phyloP scores from a whole-genome alignment of 371 early-diverging fungal species.

The Dinochytrium kinnereticum region DNA sequence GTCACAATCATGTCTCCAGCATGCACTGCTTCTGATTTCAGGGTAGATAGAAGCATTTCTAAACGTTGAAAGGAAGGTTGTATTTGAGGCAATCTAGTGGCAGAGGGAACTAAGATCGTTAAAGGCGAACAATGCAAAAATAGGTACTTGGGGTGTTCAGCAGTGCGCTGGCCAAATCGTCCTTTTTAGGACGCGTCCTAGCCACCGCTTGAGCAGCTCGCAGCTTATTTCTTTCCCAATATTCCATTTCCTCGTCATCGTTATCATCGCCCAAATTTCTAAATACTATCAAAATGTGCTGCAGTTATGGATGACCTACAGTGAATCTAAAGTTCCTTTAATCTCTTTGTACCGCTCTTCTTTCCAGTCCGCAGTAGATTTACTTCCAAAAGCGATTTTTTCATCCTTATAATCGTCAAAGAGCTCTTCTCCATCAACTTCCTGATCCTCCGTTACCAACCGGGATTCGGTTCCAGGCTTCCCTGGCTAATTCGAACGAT shows the following conservation, averaged over 20 bases:
- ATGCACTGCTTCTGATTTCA: neutral
- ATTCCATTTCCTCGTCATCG: neutral
- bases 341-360: slow-evolving; percentile 28
- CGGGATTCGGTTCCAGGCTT: slow-evolving; percentile 29
- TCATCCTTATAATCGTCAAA: slow-evolving; percentile 51
- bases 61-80: neutral
- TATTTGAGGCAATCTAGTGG: neutral
- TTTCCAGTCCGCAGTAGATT: slow-evolving; percentile 38
- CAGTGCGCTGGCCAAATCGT: too few relatives aligned
- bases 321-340: slow-evolving; percentile 19
- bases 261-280: neutral
- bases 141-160: neutral
- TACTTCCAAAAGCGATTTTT: slow-evolving; percentile 43
- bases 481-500: neutral
- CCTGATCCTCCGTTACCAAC: slow-evolving; percentile 49
- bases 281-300: too few relatives aligned
- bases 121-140: neutral
- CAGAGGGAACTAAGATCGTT: neutral
- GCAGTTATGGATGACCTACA: too few relatives aligned
- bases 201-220: neutral
- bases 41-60: neutral
- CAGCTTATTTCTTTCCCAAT: neutral
- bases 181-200: too few relatives aligned
- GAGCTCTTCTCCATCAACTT: slow-evolving; percentile 44
- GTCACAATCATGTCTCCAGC: neutral